phyloP scores from a whole-genome alignment of 805 yeast genomes.

The Kazachstania martiniae region DNA sequence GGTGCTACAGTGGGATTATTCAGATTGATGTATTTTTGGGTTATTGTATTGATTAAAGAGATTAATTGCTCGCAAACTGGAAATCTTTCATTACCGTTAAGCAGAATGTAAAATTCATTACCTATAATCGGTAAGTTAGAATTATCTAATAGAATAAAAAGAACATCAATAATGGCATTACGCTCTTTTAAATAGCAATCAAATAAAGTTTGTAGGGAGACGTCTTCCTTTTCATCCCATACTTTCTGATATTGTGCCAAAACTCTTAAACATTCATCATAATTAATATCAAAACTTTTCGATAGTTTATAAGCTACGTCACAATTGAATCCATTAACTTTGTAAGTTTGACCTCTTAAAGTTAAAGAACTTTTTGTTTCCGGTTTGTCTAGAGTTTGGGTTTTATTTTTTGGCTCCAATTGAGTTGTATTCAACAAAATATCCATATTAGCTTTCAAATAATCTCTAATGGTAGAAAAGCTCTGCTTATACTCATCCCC shows the following conservation, averaged over 20 bases:
- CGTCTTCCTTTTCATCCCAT: conserved; percentile 25
- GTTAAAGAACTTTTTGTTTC: conserved; percentile 13
- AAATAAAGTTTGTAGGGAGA: conserved; percentile 26
- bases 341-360: conserved; percentile 33
- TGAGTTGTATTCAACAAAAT: conserved; percentile 6
- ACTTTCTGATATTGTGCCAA: conserved; percentile 28
- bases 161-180: conserved; percentile 35
- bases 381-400: neutral
- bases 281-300: conserved; percentile 30
- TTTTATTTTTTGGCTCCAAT: conserved; percentile 4
- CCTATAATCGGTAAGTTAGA: conserved; percentile 15
- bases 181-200: conserved; percentile 39
- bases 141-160: conserved; percentile 23
- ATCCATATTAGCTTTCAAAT: conserved; percentile 7
- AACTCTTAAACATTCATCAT: conserved; percentile 39
- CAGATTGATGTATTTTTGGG: neutral
- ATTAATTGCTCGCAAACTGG: conserved; percentile 19
- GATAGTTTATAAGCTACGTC: conserved; percentile 34
- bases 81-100: conserved; percentile 4
- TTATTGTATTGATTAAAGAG: conserved; percentile 1
- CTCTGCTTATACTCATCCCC: conserved; percentile 6
- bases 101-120: conserved; percentile 8
- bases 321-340: conserved; percentile 28
- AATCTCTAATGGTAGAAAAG: conserved; percentile 9
- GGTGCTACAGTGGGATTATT: neutral